A percentile compares a stretch with the other conserved stretches of the same genome.
phyloP scores from a whole-genome alignment of 371 early-diverging fungal genomes.

The Syncephalis plumigaleata region DNA sequence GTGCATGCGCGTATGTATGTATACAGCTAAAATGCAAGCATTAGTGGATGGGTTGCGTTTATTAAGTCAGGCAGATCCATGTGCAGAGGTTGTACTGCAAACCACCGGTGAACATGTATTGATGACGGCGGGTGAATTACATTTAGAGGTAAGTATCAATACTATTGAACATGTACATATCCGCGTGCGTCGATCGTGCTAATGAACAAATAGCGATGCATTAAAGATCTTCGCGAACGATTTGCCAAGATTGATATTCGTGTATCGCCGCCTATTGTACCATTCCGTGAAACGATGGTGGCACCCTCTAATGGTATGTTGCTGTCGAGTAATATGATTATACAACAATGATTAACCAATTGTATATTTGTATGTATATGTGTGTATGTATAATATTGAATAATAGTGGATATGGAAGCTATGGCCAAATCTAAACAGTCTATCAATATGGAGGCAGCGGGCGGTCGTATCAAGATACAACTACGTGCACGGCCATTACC shows the following conservation, averaged over 20 bases:
- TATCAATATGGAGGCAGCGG: constrained; percentile 10
- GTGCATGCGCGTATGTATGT: no score
- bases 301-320: background rate
- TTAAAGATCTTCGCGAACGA: constrained; percentile 83
- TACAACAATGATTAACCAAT: no score
- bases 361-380: no score
- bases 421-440: constrained; percentile 9
- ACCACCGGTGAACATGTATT: constrained; percentile 95
- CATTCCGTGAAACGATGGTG: constrained; percentile 90
- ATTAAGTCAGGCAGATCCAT: constrained; percentile 87
- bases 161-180: background rate
- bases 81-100: constrained; percentile 77
- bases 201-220: constrained; percentile 40
- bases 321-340: background rate
- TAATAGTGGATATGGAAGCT: constrained; percentile 6
- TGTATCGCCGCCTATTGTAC: constrained; percentile 88
- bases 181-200: background rate
- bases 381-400: no score
- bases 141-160: constrained; percentile 46
- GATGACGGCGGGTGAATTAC: constrained; percentile 89
- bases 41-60: constrained; percentile 73
- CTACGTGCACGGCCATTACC: no score
- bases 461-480: background rate
- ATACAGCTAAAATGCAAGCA: constrained; percentile 56
- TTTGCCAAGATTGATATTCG: constrained; percentile 88